Evolutionary conservation across 305 asterid species (phyloP), one percentile per base, ranked within the genome.

Genomic region (Fraxinus sp.): DNA sequence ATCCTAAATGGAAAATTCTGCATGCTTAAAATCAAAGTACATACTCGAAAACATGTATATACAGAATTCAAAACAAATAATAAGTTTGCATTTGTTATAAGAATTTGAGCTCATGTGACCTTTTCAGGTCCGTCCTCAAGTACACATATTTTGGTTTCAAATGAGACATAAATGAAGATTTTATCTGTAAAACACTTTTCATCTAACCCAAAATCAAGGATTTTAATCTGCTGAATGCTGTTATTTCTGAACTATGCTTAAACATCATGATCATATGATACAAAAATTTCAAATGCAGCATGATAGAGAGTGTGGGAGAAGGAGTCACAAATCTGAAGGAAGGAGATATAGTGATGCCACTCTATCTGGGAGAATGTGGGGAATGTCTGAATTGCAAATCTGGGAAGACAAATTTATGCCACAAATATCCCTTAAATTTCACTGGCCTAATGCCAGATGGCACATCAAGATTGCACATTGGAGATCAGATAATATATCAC

Each of bases 331-430:
- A 79, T 66, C 80, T 94, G 24, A 88, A 89, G 85, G 89, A 75
- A 77, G 97, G 97, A 52, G 97, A 91, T 68, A 86, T 78, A 0
- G 97, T 94, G 52, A 91, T 94, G 96, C 89, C 94, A 13, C 91
- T 89, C 16, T 92, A 90, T 52, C 35, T 92, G 0, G 97, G 94
- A 32, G 96, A 94, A 73, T 94, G 97, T 81, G 92, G 95, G 41
- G 93, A 89, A 49, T 92, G 98, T 82, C 66, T 87, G 0, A 94
- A 92, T 26, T 94, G 97, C 86, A 79, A 33, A 18, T 92, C 97
- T 9, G 94, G 95, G 39, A 92, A 59, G 85, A 79, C 98, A 18
- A 94, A 94, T 36, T 77, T 94, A 18, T 94, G 98, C 92, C 93
- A 88, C 86, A 88, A 86, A 79, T 92, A 91, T 57, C 92, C 97